Conservation (phyloP, 2,329 filamentous ascomycete genomes). For the Fusarium cicatricum region DNA sequence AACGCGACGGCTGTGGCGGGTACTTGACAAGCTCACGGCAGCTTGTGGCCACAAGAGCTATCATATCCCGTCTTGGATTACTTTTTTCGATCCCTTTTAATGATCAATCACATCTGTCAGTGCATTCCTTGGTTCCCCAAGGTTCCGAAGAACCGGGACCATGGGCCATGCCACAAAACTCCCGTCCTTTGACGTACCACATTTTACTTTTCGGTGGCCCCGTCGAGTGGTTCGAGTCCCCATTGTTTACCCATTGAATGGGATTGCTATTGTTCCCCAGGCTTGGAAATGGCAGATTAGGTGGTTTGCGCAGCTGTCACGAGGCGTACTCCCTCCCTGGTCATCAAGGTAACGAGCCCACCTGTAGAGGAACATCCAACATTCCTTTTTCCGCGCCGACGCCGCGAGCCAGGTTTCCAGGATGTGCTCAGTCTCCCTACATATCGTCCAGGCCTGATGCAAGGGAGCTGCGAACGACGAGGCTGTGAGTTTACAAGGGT, state of each 20-base stretch:
- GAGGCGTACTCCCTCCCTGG: conserved; percentile 19
- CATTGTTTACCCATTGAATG: not conserved
- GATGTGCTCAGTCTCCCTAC: conserved; percentile 15
- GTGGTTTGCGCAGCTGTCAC: not conserved
- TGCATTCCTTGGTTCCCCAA: not conserved
- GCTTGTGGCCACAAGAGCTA: conserved; percentile 1
- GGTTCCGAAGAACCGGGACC: conserved; percentile 21
- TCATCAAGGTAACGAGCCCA: not conserved
- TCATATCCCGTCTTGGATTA: too few species aligned
- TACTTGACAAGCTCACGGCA: not conserved
- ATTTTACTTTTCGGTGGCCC: conserved; percentile 17
- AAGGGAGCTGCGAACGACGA: not conserved
- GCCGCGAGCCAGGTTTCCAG: not conserved
- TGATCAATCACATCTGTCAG: conserved; percentile 21
- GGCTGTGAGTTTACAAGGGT: too few species aligned
- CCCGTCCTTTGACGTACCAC: conserved; percentile 1
- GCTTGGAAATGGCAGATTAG: conserved; percentile 17
- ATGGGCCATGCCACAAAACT: not conserved
- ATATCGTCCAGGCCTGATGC: not conserved
- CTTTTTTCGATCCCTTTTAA: not conserved
- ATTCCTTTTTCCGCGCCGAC: conserved; percentile 3
- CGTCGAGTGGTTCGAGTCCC: not conserved
- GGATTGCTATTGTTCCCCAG: not conserved
- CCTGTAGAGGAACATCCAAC: not conserved
- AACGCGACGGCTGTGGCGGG: conserved; percentile 5